Conservation (phyloP, 257 asterid genomes). For the Verbascum thapsus region DNA sequence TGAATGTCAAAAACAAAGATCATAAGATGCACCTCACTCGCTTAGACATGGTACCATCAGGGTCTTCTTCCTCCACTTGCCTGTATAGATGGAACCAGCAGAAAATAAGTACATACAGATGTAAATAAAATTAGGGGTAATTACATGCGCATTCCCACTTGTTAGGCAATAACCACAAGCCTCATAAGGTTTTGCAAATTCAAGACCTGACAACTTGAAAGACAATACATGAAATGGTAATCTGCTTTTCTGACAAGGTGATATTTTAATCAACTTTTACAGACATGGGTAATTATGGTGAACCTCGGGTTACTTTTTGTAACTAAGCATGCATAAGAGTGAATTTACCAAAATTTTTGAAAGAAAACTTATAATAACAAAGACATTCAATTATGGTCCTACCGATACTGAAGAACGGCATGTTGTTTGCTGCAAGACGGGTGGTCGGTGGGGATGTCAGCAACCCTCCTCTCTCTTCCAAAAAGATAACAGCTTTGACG, state of each 20-base stretch:
- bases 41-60: conserved; percentile 72
- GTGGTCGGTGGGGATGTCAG: conserved; percentile 96
- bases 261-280: too few relatives aligned
- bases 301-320: too few relatives aligned
- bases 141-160: too few relatives aligned
- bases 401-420: conserved; percentile 98
- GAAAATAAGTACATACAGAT: conserved; percentile 12
- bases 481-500: conserved; percentile 95
- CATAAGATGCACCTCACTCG: conserved; percentile 60
- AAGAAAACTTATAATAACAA: conserved; percentile 17
- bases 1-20: conserved; percentile 23
- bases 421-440: conserved; percentile 99
- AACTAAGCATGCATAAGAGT: too few relatives aligned
- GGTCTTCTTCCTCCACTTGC: conserved; percentile 89
- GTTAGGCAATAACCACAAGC: too few relatives aligned
- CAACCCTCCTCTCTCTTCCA: conserved; percentile 97
- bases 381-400: conserved; percentile 26
- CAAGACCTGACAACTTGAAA: too few relatives aligned
- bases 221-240: too few relatives aligned
- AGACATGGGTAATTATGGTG: too few relatives aligned
- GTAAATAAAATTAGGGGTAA: too few relatives aligned
- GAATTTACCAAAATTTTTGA: neutral
- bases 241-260: too few relatives aligned
- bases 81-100: conserved; percentile 43
- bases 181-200: too few relatives aligned